Conservation (phyloP, 441 rosid species). For the Bruguiera hainesii region DNA sequence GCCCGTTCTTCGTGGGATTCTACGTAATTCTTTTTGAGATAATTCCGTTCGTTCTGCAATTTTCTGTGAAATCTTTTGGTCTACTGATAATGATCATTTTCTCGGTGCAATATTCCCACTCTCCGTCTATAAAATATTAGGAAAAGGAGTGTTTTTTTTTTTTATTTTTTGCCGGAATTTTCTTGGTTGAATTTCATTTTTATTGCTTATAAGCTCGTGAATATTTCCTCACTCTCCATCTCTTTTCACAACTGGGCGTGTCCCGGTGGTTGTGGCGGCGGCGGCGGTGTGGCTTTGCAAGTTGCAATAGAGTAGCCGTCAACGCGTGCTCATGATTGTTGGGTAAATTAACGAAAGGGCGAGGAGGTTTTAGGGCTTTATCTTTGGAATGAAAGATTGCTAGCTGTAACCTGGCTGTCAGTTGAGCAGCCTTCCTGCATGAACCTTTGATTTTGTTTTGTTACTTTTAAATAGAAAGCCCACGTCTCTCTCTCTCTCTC, state of each 20-base stretch:
- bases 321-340: slow-evolving; percentile 54
- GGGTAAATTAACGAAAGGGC: slow-evolving; percentile 13
- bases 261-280: not conserved
- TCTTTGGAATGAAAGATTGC: slow-evolving; percentile 54
- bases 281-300: slow-evolving; percentile 19
- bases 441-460: slow-evolving; percentile 35
- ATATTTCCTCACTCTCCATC: slow-evolving; percentile 5
- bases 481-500: not conserved
- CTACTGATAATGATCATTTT: no score
- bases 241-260: slow-evolving; percentile 7
- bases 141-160: not conserved
- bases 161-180: not conserved
- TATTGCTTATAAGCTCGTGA: not conserved
- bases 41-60: no score
- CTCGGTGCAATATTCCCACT: no score
- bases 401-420: slow-evolving; percentile 96
- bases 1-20: no score
- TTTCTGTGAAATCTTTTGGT: no score
- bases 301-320: slow-evolving; percentile 35
- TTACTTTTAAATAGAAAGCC: not conserved
- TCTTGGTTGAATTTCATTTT: not conserved
- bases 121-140: no score
- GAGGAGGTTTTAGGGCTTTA: slow-evolving; percentile 51
- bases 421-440: slow-evolving; percentile 94
- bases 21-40: no score